Conservation (phyloP, 805 yeast species). For the Grigorovia humatica region DNA sequence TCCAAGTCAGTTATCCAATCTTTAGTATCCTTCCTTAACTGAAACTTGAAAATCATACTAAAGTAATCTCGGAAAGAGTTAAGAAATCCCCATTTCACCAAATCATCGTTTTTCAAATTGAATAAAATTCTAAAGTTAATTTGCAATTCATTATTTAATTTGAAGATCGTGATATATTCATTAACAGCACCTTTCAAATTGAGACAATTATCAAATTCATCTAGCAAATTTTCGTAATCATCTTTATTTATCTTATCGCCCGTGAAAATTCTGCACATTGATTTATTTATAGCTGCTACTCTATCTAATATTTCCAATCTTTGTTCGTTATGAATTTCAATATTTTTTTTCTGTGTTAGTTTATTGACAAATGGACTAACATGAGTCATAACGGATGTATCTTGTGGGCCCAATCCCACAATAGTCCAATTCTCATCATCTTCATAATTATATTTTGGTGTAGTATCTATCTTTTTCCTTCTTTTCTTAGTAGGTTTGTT, state of each 20-base stretch:
- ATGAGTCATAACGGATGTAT: constrained; percentile 11
- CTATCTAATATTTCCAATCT: constrained; percentile 20
- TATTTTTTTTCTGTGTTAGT: constrained; percentile 21
- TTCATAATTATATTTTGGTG: constrained; percentile 18
- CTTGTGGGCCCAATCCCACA: constrained; percentile 28
- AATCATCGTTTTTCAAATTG: constrained; percentile 14
- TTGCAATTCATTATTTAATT: constrained; percentile 19
- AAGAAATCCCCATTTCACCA: constrained; percentile 16
- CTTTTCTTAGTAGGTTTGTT: constrained; percentile 4
- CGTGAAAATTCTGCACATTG: constrained; percentile 11
- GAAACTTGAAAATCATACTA: constrained; percentile 11
- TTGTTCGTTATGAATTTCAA: constrained; percentile 22
- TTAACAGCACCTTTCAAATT: constrained; percentile 16
- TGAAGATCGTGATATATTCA: constrained; percentile 21
- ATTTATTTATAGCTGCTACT: constrained; percentile 16
- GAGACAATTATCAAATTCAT: constrained; percentile 21
- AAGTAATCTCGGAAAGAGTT: constrained; percentile 18
- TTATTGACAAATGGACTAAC: constrained; percentile 19
- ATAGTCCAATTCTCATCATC: constrained; percentile 27
- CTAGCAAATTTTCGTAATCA: constrained; percentile 18
- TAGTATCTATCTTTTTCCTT: constrained; percentile 5
- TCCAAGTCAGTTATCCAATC: neutral
- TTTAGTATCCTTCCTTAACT: neutral
- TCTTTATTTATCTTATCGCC: constrained; percentile 7
- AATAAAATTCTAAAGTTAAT: constrained; percentile 19